Evolutionary conservation across 1,284 basidiomycete species (phyloP), one percentile per base, ranked within the genome.

Genomic region (Rhodotorula mucilaginosa): DNA sequence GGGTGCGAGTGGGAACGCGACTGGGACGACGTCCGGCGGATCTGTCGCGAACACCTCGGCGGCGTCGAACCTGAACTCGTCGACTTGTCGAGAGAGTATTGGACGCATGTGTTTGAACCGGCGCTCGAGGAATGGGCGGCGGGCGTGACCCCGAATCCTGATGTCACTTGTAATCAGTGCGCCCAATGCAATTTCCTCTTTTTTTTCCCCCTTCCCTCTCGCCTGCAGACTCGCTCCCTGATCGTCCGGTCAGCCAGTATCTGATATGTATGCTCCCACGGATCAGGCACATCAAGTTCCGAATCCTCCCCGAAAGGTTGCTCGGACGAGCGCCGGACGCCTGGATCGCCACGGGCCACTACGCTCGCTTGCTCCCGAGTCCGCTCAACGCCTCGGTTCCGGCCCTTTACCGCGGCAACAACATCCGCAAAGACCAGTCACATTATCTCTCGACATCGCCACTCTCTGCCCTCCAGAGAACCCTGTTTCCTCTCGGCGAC

Each of bases 1-100:
- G 92, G 92, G 0, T 97, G 96, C 79, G 90, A 92, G 79, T 98
- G 96, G 96, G 90, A 97, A 81, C 89, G 88, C 68, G 95, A 98
- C 78, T 98, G 92, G 91, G 86, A 90, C 68, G 92, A 96, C 78
- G 95, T 97, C 2, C 88, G 89, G 77, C 82, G 83, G 13, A 91
- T 97, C 15, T 94, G 92, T 79, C 84, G 80, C 69, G 85, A 69
- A 44, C 58, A 54, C 52, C 56, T 69, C 73, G 60, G 64, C 46
- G 58, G 73, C 65, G 61, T 74, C 60, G 23, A 69, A 56, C 66
- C 52, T 8, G 68, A 57, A 19, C 71, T 93, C 88, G 84, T 94
- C 58, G 93, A 97, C 80, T 83, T 96, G 26, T 90, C 89, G 2
- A 86, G 84, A 65, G 88, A 94, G 81, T 97, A 96, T 79, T 97